Evolutionary conservation across 345 rosid genomes (phyloP).

Genomic region (Acer yangbiense): DNA sequence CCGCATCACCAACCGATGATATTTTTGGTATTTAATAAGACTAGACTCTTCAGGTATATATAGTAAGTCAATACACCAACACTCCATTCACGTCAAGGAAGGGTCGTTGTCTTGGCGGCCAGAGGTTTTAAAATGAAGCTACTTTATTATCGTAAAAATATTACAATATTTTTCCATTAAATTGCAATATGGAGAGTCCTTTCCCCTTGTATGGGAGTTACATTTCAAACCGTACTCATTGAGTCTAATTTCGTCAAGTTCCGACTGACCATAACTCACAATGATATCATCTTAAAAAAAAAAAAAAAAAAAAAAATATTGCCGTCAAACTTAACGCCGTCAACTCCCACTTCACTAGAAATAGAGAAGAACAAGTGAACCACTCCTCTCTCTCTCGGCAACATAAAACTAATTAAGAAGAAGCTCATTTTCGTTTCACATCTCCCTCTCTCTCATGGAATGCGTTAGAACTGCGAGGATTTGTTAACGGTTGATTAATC

Average conservation of each 20-base stretch:
- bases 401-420: not conserved
- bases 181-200: too few species aligned
- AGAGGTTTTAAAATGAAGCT: too few species aligned
- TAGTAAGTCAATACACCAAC: not conserved
- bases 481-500: not conserved
- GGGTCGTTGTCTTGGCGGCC: too few species aligned
- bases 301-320: not conserved
- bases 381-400: slow-evolving; percentile 15
- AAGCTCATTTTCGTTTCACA: not conserved
- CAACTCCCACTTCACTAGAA: slow-evolving; percentile 16
- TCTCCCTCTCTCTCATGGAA: not conserved
- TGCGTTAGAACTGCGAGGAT: too few species aligned
- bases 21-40: not conserved
- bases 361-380: not conserved
- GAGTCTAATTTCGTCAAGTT: too few species aligned
- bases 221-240: too few species aligned
- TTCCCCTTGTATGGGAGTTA: too few species aligned
- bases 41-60: not conserved
- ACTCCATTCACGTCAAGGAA: too few species aligned
- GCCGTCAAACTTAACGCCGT: slow-evolving; percentile 18
- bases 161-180: too few species aligned
- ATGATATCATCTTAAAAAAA: too few species aligned
- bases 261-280: too few species aligned
- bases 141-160: too few species aligned
- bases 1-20: slow-evolving; percentile 16